Base-by-base conservation (phyloP, 345 rosid species). In the Eucalyptus albens region DNA sequence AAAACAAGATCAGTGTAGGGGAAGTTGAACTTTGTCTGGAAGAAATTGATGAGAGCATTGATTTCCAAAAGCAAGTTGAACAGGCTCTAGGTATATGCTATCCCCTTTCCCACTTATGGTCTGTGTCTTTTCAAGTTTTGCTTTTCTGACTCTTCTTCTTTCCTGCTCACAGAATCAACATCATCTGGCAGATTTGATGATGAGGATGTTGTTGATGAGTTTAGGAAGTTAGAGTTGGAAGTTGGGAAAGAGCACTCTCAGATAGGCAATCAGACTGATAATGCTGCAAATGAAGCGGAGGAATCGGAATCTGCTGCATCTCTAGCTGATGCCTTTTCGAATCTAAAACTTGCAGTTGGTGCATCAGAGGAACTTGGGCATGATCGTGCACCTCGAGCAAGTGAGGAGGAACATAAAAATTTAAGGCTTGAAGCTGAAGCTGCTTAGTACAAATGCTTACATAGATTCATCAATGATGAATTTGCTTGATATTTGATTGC, bases 21-120 rank as follows among this genome's bases (percentile, higher is more conserved):
- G 99, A 97, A 89, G 96, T 96, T 88, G 94, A 97, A 89, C 91
- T 91, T 40, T 97, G 94, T 91, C 89, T 97, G 87, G 98, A 95
- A 89, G 97, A 96, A 92, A 92, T 97, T 37, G 95, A 96, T 87
- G 99, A 96, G 91, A 89, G 91, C 88, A 94, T 95, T 86, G 93
- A 95, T 89, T 93, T 94, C 21, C 99, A 95, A 86, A 97, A 94
- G 93, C 93, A 95, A 95, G 95, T 96, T 10, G 98, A 94, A 67
- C 92, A 92, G 86, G 92, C 96, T 89, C 90, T 96, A 51, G 98
- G 99, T 97, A 92, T 85, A 83, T 42, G 50, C 40, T 88, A 89
- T 59, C 67, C 67, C 87, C 65, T 87, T 47, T 83, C 82, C 65
- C 24, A 60, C 24, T 9, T 56, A 55, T 65, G 37, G 59, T 86